Evolutionary conservation across 2,329 filamentous ascomycete species (phyloP).

Genomic region (Berkeleyomyces rouxiae): DNA sequence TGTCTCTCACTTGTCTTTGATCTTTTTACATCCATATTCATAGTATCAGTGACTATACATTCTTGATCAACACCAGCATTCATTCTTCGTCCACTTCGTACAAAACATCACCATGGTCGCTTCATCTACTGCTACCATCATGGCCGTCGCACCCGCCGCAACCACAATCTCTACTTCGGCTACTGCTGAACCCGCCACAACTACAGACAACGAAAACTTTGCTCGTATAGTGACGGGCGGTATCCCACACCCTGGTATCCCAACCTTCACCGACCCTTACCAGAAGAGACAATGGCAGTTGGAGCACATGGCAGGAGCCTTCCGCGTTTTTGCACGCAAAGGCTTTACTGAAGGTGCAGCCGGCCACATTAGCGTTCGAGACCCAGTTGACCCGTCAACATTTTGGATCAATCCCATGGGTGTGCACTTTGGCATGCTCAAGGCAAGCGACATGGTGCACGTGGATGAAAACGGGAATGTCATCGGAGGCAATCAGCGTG

Average conservation of each 20-base stretch:
- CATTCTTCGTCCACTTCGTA: neutral
- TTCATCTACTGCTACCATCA: neutral
- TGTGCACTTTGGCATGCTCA: constrained; percentile 43
- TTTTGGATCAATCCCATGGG: constrained; percentile 54
- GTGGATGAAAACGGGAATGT: constrained; percentile 42
- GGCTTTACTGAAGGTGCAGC: constrained; percentile 43
- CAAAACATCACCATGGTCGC: neutral
- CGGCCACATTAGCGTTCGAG: constrained; percentile 47
- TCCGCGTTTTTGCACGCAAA: constrained; percentile 30
- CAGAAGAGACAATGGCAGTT: constrained; percentile 22
- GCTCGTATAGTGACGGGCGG: constrained; percentile 8
- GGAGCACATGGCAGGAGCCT: constrained; percentile 29
- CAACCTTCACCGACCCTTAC: constrained; percentile 13
- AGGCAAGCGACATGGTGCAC: constrained; percentile 44
- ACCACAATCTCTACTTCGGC: neutral
- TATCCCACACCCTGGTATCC: constrained; percentile 9
- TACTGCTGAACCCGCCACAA: neutral
- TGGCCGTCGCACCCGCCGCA: neutral
- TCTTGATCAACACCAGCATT: neutral
- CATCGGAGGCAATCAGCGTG: constrained; percentile 38
- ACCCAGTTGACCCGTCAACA: constrained; percentile 38
- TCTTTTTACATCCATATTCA: neutral
- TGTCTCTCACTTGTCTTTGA: neutral
- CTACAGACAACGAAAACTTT: constrained; percentile 6
- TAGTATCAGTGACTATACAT: too few species aligned